A percentile compares a stretch with the other conserved stretches of the same genome.
Evolutionary conservation across 176 grass and related monocot species (phyloP).

Genomic region (Zea luxurians): DNA sequence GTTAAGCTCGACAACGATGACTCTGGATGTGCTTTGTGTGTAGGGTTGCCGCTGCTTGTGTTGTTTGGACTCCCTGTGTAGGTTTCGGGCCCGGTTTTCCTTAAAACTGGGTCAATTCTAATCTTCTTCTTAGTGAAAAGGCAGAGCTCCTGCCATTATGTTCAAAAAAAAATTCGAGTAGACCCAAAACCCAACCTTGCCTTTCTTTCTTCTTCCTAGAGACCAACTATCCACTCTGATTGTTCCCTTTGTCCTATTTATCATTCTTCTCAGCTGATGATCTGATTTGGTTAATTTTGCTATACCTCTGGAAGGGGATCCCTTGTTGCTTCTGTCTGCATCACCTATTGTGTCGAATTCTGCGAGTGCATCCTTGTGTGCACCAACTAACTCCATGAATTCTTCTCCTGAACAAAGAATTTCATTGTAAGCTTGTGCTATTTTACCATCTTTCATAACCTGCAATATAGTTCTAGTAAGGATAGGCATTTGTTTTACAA

Average conservation of each 20-base stretch:
- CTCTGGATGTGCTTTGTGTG: too few relatives aligned
- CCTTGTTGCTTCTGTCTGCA: background rate
- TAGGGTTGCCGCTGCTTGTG: too few relatives aligned
- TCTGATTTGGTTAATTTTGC: slow-evolving; percentile 18
- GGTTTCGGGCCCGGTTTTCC: too few relatives aligned
- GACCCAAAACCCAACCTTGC: slow-evolving; percentile 81
- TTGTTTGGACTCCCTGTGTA: too few relatives aligned
- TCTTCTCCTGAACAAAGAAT: slow-evolving; percentile 66
- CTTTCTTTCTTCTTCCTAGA: slow-evolving; percentile 89
- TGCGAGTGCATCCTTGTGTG: slow-evolving; percentile 69
- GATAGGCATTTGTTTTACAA: background rate
- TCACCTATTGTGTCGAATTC: slow-evolving; percentile 40
- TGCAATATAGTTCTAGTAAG: slow-evolving; percentile 17
- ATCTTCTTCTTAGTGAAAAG: too few relatives aligned
- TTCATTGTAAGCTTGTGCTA: slow-evolving; percentile 65
- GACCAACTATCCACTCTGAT: slow-evolving; percentile 61
- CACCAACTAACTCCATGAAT: slow-evolving; percentile 77
- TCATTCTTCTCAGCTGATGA: slow-evolving; percentile 43
- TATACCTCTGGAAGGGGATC: slow-evolving; percentile 17
- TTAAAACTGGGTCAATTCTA: too few relatives aligned
- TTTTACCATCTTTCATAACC: slow-evolving; percentile 77
- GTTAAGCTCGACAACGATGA: too few relatives aligned
- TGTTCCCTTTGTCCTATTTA: slow-evolving; percentile 42
- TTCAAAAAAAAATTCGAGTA: slow-evolving; percentile 52
- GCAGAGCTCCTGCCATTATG: too few relatives aligned